Evolutionary conservation across 352 stramenopile genomes (phyloP).

Genomic region (Pythium brachiatum): DNA sequence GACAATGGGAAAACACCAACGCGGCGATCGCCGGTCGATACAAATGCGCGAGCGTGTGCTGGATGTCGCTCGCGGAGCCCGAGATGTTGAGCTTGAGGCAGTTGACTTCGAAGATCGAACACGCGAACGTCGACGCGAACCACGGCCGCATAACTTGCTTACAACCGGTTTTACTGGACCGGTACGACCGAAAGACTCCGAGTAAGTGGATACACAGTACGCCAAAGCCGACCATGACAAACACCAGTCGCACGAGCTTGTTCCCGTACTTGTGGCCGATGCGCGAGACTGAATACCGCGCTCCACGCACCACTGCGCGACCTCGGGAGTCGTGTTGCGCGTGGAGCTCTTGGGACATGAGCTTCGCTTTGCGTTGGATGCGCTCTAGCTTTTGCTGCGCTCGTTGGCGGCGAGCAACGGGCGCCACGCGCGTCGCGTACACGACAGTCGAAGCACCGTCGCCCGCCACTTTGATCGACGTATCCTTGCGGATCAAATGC

Average conservation of each 20-base stretch:
- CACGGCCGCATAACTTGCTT: conserved; percentile 27
- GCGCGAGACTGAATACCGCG: background rate
- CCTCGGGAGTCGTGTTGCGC: background rate
- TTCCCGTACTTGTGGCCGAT: conserved; percentile 27
- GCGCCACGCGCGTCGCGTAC: conserved; percentile 10
- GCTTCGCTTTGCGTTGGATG: conserved; percentile 12
- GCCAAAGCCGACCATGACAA: conserved; percentile 11
- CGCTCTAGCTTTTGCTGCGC: conserved; percentile 19
- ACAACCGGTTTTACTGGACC: conserved; percentile 15
- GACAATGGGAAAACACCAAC: conserved; percentile 21
- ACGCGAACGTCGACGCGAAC: conserved; percentile 21
- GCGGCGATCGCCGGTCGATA: conserved; percentile 13
- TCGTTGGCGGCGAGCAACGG: background rate
- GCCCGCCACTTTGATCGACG: conserved; percentile 1
- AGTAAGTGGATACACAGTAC: conserved; percentile 19
- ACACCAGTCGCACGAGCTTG: conserved; percentile 26
- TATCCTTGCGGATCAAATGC: conserved; percentile 19
- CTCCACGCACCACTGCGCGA: background rate
- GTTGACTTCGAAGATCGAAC: conserved; percentile 22
- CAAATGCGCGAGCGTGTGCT: background rate
- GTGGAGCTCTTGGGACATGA: conserved; percentile 6
- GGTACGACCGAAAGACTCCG: conserved; percentile 12
- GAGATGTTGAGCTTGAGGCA: conserved; percentile 20
- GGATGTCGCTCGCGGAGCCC: background rate
- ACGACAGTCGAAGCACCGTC: background rate